Percentiles rank a stretch among this genome's conserved stretches.
Evolutionary conservation across 2,329 filamentous ascomycete species (phyloP).

Genomic region (Aureobasidium namibiae): DNA sequence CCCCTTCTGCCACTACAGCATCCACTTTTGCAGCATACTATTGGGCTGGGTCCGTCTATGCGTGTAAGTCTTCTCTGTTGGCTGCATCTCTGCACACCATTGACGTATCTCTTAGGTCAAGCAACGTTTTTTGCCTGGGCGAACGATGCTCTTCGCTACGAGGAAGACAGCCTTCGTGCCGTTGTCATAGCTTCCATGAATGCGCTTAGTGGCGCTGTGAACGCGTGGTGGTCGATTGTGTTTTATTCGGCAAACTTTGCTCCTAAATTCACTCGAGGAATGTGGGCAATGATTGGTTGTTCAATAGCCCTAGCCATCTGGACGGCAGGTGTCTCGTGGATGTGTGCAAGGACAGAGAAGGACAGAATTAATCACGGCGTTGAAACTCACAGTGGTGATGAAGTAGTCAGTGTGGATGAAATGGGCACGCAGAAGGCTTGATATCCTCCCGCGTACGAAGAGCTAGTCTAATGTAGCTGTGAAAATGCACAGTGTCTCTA

Average conservation of each 20-base stretch:
- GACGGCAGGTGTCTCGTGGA: conserved; percentile 47
- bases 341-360: conserved; percentile 34
- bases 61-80: conserved; percentile 35
- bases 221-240: conserved; percentile 65
- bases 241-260: conserved; percentile 62
- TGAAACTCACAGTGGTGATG: neutral
- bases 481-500: too few relatives aligned
- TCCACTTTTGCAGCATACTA: conserved; percentile 60
- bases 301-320: conserved; percentile 53
- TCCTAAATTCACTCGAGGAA: conserved; percentile 59
- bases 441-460: too few relatives aligned
- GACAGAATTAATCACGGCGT: conserved; percentile 14
- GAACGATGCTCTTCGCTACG: conserved; percentile 59
- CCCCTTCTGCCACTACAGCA: conserved; percentile 42
- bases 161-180: conserved; percentile 54
- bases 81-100: neutral
- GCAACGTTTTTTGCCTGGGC: conserved; percentile 70
- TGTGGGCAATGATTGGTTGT: conserved; percentile 64
- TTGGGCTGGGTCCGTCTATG: conserved; percentile 61
- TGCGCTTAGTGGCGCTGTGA: conserved; percentile 57
- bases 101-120: conserved; percentile 32
- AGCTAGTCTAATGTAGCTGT: too few relatives aligned
- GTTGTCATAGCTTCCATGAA: conserved; percentile 69
- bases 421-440: neutral
- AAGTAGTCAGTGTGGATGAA: neutral